Evolutionary conservation across 2,329 filamentous ascomycete genomes (phyloP).

Genomic region (Emericellopsis cladophorae): DNA sequence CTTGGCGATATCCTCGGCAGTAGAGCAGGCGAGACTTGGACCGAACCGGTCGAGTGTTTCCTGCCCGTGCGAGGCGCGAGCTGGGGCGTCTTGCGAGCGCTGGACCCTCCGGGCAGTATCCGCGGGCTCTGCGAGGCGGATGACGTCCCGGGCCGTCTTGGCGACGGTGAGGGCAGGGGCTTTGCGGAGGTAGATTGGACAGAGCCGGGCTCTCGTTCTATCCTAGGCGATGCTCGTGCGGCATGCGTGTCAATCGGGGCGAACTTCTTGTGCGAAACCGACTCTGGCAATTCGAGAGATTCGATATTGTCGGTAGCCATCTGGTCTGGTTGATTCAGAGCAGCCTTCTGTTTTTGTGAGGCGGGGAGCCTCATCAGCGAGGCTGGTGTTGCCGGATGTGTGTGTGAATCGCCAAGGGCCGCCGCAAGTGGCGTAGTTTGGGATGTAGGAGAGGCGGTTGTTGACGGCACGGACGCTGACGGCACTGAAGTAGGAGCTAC

Average conservation of each 20-base stretch:
- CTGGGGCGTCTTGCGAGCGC: conserved; percentile 38
- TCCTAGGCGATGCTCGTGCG: conserved; percentile 8
- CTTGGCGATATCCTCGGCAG: conserved; percentile 84
- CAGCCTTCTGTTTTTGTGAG: conserved; percentile 35
- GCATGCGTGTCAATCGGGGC: background rate
- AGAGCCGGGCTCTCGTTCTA: conserved; percentile 17
- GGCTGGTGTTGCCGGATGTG: conserved; percentile 67
- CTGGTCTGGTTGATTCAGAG: conserved; percentile 22
- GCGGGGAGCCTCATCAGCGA: conserved; percentile 70
- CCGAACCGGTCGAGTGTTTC: conserved; percentile 62
- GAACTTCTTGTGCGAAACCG: conserved; percentile 24
- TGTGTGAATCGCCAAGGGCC: conserved; percentile 4
- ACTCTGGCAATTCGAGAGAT: conserved; percentile 60
- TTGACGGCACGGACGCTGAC: background rate
- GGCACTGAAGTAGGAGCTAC: conserved; percentile 11
- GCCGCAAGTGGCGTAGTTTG: background rate
- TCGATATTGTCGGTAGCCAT: conserved; percentile 40
- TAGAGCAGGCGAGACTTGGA: conserved; percentile 75
- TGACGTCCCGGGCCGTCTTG: conserved; percentile 24
- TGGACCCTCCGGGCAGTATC: conserved; percentile 36
- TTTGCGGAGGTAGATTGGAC: conserved; percentile 39
- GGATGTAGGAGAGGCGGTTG: conserved; percentile 3
- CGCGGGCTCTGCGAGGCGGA: conserved; percentile 58
- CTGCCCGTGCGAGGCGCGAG: conserved; percentile 45
- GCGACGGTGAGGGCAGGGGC: conserved; percentile 33